Evolutionary conservation across 2,329 filamentous ascomycete genomes (phyloP), one percentile per base, ranked within the genome.

Genomic region (Phyllosticta citribraziliensis): DNA sequence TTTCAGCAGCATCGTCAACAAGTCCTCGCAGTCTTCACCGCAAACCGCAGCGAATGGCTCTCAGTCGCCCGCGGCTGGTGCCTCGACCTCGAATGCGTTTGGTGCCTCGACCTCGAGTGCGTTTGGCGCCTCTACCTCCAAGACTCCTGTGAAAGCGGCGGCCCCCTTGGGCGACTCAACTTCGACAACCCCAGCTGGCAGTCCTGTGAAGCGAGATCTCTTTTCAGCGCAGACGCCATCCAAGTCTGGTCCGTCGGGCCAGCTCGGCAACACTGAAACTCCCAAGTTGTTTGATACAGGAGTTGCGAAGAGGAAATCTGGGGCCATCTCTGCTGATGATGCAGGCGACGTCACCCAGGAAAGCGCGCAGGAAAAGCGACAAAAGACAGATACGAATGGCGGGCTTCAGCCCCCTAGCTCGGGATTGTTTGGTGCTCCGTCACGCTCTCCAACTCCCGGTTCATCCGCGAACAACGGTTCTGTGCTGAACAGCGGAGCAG

Each of bases 1-100:
- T 12, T 62, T 62, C 55, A 62, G 52, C 56, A 58, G 55, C 35
- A 54, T 58, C 19, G 55, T 50, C 51, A 62, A 58, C 33, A 62
- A 62, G 51, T 47, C 60, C 6, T 35, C 60, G 2, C 59, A 61
- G 25, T 56, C 59, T 25, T 30, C 27, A 10, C 52, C 58, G 6
- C 58, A 52, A 8, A 40, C 50, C 24, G 51, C 55, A 22, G 35
- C 51, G 19, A 55, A 61, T 27, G 52, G 54, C 20, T 30, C 59
- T 17, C 40, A 54, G 11, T 47, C 59, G 54, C 40, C 58, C 22
- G 40, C 51, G 24, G 24, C 53, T 25, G 58, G 56, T 20, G 53
- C 58, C 19, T 30, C 27, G 27, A 30, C 27, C 27, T 30, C 27
- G 3, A 30, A n/a, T 8, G 40, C 14, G 40, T 47, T n/a, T n/a